Base-by-base conservation (phyloP, 2,329 filamentous ascomycete genomes). In the Trichophyton benhamiae region DNA sequence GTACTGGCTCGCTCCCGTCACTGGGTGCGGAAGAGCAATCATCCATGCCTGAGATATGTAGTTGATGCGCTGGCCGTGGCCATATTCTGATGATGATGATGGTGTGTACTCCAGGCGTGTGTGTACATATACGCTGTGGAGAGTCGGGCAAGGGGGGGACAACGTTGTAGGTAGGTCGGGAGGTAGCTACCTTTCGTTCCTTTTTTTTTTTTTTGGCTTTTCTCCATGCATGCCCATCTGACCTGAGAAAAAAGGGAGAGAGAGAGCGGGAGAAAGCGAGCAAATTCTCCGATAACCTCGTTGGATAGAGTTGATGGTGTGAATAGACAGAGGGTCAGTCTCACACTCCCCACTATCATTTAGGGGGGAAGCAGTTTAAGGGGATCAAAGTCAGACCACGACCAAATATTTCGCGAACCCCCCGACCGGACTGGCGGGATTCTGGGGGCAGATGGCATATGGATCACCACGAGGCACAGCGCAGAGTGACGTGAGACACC, bases 401-500 rank as follows among this genome's bases (percentile, higher is more conserved):
- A 13, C 33, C 33, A 38, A 13, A 38, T 38, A 38, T 38, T 38
- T 13, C 9, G 33, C 33, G 9, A n/a, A 30, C 20, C 49, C 49
- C 22, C 22, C 22, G 49, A 53, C 49, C 49, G 17, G 49, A 25
- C 49, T 53, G 49, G 49, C 49, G 49, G 49, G 49, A 53, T 53
- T 48, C 9, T 7, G n/a, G 22, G 33, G 33, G 33, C 33, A 38
- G 33, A 38, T 38, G 33, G 33, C 17, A 52, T 11, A 53, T 53
- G 49, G 49, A 53, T 30, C 49, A 53, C 49, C 49, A 53, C 49
- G 49, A 53, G 49, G 49, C 49, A 53, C 22, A 53, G 17, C 9
- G 44, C 20, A 22, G 49, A 30, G 49, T 53, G 49, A 53, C 49
- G 49, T 53, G 49, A 53, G 49, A 53, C 25, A 53, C 49, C 49